Base-by-base conservation (phyloP, 2,329 filamentous ascomycete genomes). In the Calonectria hongkongensis region DNA sequence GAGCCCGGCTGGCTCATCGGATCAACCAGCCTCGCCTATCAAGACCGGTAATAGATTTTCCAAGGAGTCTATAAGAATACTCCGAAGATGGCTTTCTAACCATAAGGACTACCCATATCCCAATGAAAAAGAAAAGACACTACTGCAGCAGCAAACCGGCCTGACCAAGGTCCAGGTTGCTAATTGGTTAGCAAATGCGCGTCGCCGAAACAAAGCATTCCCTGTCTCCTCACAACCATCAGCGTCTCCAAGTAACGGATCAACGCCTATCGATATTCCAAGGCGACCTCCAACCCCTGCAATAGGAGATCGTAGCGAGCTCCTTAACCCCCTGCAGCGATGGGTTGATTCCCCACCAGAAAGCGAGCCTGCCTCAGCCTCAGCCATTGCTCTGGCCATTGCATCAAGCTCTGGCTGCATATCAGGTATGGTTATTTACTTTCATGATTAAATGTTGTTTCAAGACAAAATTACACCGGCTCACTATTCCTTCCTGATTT, bases 181-280 rank as follows among this genome's bases (percentile, higher is more conserved):
- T 6, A 97, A 97, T 81, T 98, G 95, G 95, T 90, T 97, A 47
- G 94, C 95, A 68, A 98, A 97, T 82, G 94, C 94, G 41, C 91
- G 95, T 30, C 90, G 95, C 65, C 89, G 95, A 72, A 92, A 93
- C 76, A 97, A 97, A 85, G 91, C 92, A 3, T 63, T 60, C 15
- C 33, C 36, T 1, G 25, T 33, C 16, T 13, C 54, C 3, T 36
- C 71, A 0, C 63, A 47, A 7, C 51, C 66, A 10, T 27, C 51
- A 16, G 12, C 51, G 10, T 50, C 66, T n/a, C 27, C 39, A 13
- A 43, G n/a, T 15, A 68, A 28, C 51, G 47, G 39, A 15, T 41
- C 66, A 36, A 41, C 33, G 10, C 66, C 66, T 15, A 27, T 68
- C 9, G 66, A 62, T 25, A 68, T 68, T 9, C 66, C 66, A 8